Evolutionary conservation across 345 rosid species (phyloP).

Genomic region (Litchi chinensis): DNA sequence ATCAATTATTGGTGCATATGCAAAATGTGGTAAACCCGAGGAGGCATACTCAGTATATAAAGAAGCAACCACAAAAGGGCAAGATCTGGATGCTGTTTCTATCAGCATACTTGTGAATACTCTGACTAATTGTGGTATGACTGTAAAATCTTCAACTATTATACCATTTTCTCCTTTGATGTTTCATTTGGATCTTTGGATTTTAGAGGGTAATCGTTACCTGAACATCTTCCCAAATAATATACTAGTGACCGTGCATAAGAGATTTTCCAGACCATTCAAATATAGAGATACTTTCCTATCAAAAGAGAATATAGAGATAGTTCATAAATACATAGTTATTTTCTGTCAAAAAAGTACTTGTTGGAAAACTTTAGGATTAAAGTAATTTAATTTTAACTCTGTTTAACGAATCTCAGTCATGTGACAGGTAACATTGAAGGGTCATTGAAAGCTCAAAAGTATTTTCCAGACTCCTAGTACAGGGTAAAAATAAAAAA

Average conservation of each 20-base stretch:
- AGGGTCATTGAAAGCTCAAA: not conserved
- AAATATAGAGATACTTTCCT: not conserved
- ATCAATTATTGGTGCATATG: slow-evolving; percentile 70
- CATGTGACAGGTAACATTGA: not conserved
- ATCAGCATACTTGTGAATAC: slow-evolving; percentile 72
- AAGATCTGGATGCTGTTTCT: slow-evolving; percentile 54
- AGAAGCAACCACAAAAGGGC: slow-evolving; percentile 47
- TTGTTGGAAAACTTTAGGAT: not conserved
- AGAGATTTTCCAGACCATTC: not conserved
- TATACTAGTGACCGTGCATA: slow-evolving; percentile 7
- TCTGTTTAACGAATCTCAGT: not conserved
- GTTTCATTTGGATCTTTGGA: slow-evolving; percentile 3
- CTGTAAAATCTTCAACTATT: not conserved
- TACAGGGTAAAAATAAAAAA: not conserved
- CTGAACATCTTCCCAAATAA: not conserved
- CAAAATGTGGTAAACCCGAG: slow-evolving; percentile 60
- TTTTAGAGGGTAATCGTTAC: not conserved
- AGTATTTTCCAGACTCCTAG: not conserved
- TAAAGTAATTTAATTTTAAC: not conserved
- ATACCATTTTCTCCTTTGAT: not conserved
- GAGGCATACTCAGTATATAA: slow-evolving; percentile 60
- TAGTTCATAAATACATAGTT: not conserved
- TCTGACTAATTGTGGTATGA: slow-evolving; percentile 63
- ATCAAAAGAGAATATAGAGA: not conserved
- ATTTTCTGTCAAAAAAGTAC: slow-evolving; percentile 2